Percentiles rank a stretch among this genome's conserved stretches.
Conservation (phyloP, 306 rosid genomes). For the Vigna reflexopilosa region DNA sequence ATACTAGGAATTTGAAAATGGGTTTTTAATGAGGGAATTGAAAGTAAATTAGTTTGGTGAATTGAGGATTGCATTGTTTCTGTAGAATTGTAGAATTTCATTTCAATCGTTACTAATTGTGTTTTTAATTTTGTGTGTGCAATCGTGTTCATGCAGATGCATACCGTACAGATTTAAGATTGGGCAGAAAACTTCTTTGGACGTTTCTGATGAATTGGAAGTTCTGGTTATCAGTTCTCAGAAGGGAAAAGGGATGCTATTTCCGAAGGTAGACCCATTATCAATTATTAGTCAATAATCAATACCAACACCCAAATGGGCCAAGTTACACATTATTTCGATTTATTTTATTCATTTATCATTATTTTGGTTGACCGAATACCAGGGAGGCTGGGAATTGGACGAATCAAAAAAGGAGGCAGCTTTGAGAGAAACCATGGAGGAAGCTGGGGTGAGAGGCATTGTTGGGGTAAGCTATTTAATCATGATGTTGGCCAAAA, state of each 20-base stretch:
- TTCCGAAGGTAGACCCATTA: slow-evolving; percentile 73
- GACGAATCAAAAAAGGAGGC: slow-evolving; percentile 92
- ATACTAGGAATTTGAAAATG: not conserved
- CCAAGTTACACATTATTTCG: not conserved
- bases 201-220: slow-evolving; percentile 62
- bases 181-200: slow-evolving; percentile 44
- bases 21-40: slow-evolving; percentile 19
- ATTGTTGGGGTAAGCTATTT: slow-evolving; percentile 64
- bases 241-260: slow-evolving; percentile 86
- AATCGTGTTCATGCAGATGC: slow-evolving; percentile 71
- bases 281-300: slow-evolving; percentile 8
- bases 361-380: slow-evolving; percentile 26
- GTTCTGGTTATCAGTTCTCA: slow-evolving; percentile 88
- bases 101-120: slow-evolving; percentile 2
- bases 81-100: slow-evolving; percentile 7
- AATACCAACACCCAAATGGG: not conserved
- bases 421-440: slow-evolving; percentile 83
- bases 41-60: slow-evolving; percentile 2
- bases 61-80: slow-evolving; percentile 19
- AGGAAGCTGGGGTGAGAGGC: slow-evolving; percentile 95
- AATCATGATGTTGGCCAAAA: not conserved
- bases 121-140: not conserved
- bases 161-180: slow-evolving; percentile 81
- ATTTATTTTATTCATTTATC: slow-evolving; percentile 32
- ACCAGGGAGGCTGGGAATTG: slow-evolving; percentile 94